Evolutionary conservation across 768 basidiomycete genomes (phyloP).

Genomic region (Pleurotus pulmonarius): DNA sequence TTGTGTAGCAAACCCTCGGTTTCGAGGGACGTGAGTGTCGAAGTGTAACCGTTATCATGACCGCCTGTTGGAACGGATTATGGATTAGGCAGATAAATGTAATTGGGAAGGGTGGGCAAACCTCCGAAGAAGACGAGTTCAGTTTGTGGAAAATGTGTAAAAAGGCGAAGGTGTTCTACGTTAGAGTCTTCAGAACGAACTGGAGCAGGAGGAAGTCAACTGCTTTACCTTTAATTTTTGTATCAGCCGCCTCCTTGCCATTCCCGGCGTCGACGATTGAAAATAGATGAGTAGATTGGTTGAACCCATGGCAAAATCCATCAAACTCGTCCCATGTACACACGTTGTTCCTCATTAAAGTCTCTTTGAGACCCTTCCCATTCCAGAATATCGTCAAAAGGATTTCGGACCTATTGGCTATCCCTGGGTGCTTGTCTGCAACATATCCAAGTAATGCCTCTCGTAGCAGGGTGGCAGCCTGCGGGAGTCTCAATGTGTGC

Average conservation of each 20-base stretch:
- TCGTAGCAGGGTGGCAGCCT: constrained; percentile 29
- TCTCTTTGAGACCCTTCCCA: constrained; percentile 36
- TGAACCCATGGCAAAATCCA: constrained; percentile 46
- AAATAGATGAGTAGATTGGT: constrained; percentile 43
- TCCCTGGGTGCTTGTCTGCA: not conserved
- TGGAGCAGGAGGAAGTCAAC: constrained; percentile 5
- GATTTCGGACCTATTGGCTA: constrained; percentile 21
- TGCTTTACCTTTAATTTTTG: constrained; percentile 46
- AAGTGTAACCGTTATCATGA: constrained; percentile 49
- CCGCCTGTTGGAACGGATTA: constrained; percentile 26
- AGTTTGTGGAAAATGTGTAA: constrained; percentile 41
- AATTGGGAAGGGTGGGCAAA: constrained; percentile 13
- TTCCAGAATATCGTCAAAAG: constrained; percentile 41
- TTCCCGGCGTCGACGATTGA: constrained; percentile 48
- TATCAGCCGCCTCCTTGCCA: constrained; percentile 51
- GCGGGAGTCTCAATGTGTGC: constrained; percentile 16
- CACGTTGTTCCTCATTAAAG: constrained; percentile 25
- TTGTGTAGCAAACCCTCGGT: constrained; percentile 41
- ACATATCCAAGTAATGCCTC: constrained; percentile 14
- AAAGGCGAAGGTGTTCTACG: constrained; percentile 38
- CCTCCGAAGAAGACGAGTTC: constrained; percentile 46
- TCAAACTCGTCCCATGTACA: constrained; percentile 36
- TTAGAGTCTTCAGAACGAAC: not conserved
- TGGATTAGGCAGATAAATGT: not conserved
- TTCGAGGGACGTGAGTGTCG: constrained; percentile 34